Percentiles rank a stretch among this genome's conserved stretches.
phyloP scores from a whole-genome alignment of 495 filamentous ascomycete genomes.

The Penicillium crystallinum region DNA sequence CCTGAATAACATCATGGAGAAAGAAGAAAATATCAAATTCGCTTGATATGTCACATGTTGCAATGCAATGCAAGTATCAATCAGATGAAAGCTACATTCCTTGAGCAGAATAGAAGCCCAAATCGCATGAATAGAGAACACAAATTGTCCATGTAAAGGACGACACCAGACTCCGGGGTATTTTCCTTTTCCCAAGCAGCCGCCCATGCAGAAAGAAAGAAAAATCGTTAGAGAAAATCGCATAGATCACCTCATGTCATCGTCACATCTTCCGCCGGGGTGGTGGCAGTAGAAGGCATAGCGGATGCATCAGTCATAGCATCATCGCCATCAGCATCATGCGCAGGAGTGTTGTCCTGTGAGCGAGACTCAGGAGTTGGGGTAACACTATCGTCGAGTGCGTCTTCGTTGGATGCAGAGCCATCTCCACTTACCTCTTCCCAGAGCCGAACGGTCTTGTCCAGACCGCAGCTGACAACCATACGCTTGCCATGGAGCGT shows the following conservation, averaged over 20 bases:
- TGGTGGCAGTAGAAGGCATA: constrained; percentile 11
- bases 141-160: constrained; percentile 1
- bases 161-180: constrained; percentile 27
- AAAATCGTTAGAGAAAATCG: constrained; percentile 1
- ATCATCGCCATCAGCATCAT: constrained; percentile 16
- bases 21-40: neutral
- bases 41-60: neutral
- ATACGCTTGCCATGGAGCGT: constrained; percentile 30
- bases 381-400: neutral
- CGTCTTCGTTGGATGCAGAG: neutral
- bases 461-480: constrained; percentile 60
- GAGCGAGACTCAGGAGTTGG: neutral
- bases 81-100: neutral
- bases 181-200: constrained; percentile 15
- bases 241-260: constrained; percentile 19
- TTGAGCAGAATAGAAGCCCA: neutral
- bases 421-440: constrained; percentile 32
- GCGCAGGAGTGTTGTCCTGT: constrained; percentile 1
- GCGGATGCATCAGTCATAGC: constrained; percentile 19
- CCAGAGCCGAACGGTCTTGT: constrained; percentile 62
- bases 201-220: constrained; percentile 15
- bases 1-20: neutral
- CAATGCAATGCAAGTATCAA: neutral
- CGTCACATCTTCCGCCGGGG: constrained; percentile 21
- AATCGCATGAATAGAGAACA: neutral